These are phyloP conservation scores for Persicaria tinctoria DNA, from an alignment of 148 eudicot species.

Conservation along the genomic window DNA sequence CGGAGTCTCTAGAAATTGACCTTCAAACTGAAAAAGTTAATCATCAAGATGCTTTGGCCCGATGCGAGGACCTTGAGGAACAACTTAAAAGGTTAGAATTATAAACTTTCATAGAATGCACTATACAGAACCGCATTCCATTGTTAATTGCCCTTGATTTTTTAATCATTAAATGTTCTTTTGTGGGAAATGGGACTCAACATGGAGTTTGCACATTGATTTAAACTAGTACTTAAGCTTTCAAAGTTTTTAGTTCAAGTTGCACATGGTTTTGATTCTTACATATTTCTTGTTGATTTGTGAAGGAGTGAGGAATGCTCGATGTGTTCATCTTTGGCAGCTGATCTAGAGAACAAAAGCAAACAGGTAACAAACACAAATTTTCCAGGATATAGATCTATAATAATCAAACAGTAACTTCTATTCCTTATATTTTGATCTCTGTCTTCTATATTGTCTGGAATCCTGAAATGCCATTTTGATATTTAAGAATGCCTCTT, in stretches of 20 bases:
- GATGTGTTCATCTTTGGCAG: slow-evolving; percentile 30
- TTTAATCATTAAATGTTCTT: background rate
- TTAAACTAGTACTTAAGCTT: background rate
- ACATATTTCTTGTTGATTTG: background rate
- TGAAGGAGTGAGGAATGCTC: slow-evolving; percentile 49
- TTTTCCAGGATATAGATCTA: no score
- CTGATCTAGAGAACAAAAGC: slow-evolving; percentile 37
- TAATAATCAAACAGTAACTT: no score
- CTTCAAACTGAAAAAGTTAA: slow-evolving; percentile 52
- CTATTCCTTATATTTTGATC: no score
- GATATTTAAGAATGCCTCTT: no score
- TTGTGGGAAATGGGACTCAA: background rate
- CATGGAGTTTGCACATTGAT: background rate
- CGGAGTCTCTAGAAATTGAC: slow-evolving; percentile 48
- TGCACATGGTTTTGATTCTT: background rate
- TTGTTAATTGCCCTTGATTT: background rate
- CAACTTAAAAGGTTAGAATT: slow-evolving; percentile 72
- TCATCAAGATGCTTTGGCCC: slow-evolving; percentile 56
- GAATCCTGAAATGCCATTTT: no score
- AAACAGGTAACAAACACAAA: slow-evolving; percentile 9
- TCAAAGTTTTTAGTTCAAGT: background rate
- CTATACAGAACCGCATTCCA: background rate
- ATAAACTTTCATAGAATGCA: background rate
- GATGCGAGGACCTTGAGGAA: slow-evolving; percentile 71
- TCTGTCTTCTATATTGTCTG: no score